Evolutionary conservation across 805 yeast species (phyloP).

Genomic region (Teunomyces kruisii): DNA sequence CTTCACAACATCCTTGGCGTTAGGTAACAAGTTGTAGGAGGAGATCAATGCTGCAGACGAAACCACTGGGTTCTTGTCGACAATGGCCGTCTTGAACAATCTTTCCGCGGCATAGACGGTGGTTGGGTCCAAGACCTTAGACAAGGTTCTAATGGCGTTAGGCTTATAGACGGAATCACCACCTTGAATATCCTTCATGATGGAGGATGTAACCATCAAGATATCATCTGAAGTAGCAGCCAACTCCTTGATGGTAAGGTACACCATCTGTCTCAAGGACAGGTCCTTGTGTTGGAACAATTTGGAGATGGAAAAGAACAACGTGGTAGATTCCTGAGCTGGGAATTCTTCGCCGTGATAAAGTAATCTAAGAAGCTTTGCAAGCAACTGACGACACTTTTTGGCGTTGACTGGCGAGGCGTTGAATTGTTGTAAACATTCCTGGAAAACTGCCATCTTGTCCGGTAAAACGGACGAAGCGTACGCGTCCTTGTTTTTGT

Average conservation of each 20-base stretch:
- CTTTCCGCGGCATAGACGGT: conserved; percentile 94
- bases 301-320: conserved; percentile 92
- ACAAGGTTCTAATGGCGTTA: conserved; percentile 88
- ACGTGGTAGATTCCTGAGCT: conserved; percentile 82
- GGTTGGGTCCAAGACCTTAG: conserved; percentile 83
- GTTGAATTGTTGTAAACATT: conserved; percentile 89
- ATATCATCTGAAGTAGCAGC: conserved; percentile 84
- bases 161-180: conserved; percentile 87
- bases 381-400: conserved; percentile 78
- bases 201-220: conserved; percentile 95
- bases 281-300: conserved; percentile 90
- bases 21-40: conserved; percentile 85
- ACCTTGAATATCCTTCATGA: conserved; percentile 95
- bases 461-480: conserved; percentile 71
- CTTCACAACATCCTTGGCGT: conserved; percentile 87
- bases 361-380: conserved; percentile 78
- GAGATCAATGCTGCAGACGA: conserved; percentile 94
- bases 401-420: conserved; percentile 86
- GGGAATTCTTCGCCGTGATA: conserved; percentile 88
- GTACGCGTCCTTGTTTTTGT: conserved; percentile 78
- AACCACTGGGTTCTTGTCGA: conserved; percentile 82
- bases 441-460: conserved; percentile 96
- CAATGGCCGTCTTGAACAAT: conserved; percentile 86
- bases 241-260: conserved; percentile 90
- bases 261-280: conserved; percentile 87